Percentiles rank a stretch among this genome's conserved stretches.
Conservation (phyloP, 257 asterid genomes). For the Galeopsis tetrahit region DNA sequence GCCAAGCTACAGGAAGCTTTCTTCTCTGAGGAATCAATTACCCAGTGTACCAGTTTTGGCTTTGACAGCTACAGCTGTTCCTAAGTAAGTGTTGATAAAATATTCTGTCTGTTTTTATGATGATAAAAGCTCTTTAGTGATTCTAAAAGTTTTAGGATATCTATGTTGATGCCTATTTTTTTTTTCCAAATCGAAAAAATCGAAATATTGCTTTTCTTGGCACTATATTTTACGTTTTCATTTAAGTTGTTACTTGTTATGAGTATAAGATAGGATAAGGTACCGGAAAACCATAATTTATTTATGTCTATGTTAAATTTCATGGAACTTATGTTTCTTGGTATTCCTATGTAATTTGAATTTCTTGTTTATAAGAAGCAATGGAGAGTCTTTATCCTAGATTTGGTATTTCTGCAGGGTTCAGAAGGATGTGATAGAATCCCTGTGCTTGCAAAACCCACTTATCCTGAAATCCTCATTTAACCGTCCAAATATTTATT, state of each 20-base stretch:
- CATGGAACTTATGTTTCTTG: constrained; percentile 26
- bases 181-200: constrained; percentile 13
- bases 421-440: constrained; percentile 85
- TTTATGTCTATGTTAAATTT: constrained; percentile 19
- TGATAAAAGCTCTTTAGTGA: constrained; percentile 1
- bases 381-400: constrained; percentile 17
- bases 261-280: background rate
- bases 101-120: constrained; percentile 19
- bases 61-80: constrained; percentile 97
- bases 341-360: constrained; percentile 21
- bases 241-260: constrained; percentile 16
- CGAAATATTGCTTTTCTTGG: constrained; percentile 6
- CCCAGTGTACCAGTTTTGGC: constrained; percentile 87
- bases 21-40: constrained; percentile 69
- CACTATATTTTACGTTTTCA: constrained; percentile 3
- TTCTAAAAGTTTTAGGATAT: constrained; percentile 25
- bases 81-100: constrained; percentile 69
- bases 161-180: constrained; percentile 7
- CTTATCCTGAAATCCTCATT: constrained; percentile 90
- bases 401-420: constrained; percentile 69
- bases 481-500: constrained; percentile 90
- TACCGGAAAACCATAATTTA: constrained; percentile 2
- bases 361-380: constrained; percentile 19
- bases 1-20: constrained; percentile 98
- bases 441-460: constrained; percentile 80